Evolutionary conservation across 768 basidiomycete species (phyloP).

Genomic region (Boletales sp.): DNA sequence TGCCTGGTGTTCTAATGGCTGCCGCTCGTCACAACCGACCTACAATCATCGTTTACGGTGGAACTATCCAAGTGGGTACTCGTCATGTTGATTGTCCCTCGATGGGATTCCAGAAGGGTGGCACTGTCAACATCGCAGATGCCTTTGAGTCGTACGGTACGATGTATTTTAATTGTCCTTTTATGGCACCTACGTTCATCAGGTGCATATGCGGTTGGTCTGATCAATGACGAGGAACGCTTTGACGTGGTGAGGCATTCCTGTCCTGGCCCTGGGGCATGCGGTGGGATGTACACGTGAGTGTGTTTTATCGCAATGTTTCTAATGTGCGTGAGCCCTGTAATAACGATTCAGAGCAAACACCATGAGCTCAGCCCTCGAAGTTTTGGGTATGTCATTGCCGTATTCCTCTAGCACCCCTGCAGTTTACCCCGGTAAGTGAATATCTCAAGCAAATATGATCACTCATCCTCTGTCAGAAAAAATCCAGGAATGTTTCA

Average conservation of each 20-base stretch:
- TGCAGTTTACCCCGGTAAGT: constrained; percentile 62
- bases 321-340: background rate
- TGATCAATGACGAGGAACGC: constrained; percentile 75
- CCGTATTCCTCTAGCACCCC: constrained; percentile 78
- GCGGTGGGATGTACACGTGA: constrained; percentile 86
- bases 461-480: constrained; percentile 36
- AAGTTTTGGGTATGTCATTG: constrained; percentile 81
- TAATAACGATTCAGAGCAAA: constrained; percentile 52
- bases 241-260: constrained; percentile 84
- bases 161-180: constrained; percentile 1
- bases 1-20: constrained; percentile 88
- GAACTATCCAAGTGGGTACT: constrained; percentile 75
- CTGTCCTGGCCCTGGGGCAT: constrained; percentile 81
- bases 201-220: constrained; percentile 76
- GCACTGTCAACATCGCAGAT: constrained; percentile 78
- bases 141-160: constrained; percentile 82
- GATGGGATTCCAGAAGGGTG: constrained; percentile 76
- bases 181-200: background rate
- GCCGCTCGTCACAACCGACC: constrained; percentile 85
- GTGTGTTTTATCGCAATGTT: constrained; percentile 16
- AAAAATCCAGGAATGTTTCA: constrained; percentile 80
- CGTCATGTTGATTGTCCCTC: constrained; percentile 79
- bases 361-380: constrained; percentile 83
- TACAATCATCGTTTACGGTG: constrained; percentile 84
- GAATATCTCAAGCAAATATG: background rate